A percentile compares a stretch with the other conserved stretches of the same genome.
phyloP scores from a whole-genome alignment of 108 stramenopile genomes.

The Fistulifera solaris region DNA sequence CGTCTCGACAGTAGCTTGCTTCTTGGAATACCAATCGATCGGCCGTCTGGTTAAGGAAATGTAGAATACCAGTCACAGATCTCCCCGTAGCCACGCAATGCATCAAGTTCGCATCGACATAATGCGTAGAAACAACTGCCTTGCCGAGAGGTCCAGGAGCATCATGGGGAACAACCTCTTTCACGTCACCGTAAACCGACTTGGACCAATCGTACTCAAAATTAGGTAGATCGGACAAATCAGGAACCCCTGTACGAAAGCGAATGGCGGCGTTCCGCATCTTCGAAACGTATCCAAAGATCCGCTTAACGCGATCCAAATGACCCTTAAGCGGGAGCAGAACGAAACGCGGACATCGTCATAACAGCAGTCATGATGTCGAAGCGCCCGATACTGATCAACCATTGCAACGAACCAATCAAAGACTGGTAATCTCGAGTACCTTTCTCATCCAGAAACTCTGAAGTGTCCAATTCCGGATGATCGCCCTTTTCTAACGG shows the following conservation, averaged over 20 bases:
- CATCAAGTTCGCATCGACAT: conserved; percentile 18
- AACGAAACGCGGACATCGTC: conserved; percentile 18
- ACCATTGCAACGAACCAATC: conserved; percentile 21
- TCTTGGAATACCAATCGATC: conserved; percentile 19
- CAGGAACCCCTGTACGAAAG: background rate
- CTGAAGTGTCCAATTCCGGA: conserved; percentile 15
- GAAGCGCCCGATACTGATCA: conserved; percentile 12
- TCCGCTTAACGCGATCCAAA: conserved; percentile 14
- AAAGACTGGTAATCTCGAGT: conserved; percentile 12
- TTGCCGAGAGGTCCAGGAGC: conserved; percentile 12
- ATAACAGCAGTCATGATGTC: conserved; percentile 20
- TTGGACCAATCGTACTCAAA: conserved; percentile 4
- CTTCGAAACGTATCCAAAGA: conserved; percentile 21
- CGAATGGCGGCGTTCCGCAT: conserved; percentile 9
- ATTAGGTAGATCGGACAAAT: background rate
- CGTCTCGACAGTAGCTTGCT: conserved; percentile 29
- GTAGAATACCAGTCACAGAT: conserved; percentile 10
- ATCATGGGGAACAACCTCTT: conserved; percentile 7
- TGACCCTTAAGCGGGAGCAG: conserved; percentile 22
- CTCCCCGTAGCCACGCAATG: conserved; percentile 11
- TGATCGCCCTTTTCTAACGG: conserved; percentile 16
- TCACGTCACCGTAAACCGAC: conserved; percentile 10
- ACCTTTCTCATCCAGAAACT: conserved; percentile 1
- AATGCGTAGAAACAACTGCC: conserved; percentile 2
- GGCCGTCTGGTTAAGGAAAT: conserved; percentile 13